Percentiles rank a stretch among this genome's conserved stretches.
phyloP scores from a whole-genome alignment of 2,329 filamentous ascomycete species.

The Diplodia corticola region DNA sequence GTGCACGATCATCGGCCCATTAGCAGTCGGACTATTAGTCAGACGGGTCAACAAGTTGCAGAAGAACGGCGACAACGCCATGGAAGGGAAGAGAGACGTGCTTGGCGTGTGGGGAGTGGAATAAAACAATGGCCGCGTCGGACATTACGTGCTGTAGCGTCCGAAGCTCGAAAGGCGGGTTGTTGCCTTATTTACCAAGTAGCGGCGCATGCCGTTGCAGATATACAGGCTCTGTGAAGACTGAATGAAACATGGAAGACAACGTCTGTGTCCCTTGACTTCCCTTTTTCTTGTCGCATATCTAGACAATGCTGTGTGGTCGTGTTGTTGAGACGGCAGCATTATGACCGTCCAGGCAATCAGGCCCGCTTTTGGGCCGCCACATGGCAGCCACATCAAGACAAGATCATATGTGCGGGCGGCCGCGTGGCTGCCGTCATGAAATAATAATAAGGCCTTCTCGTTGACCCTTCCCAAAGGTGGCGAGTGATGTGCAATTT shows the following conservation, averaged over 20 bases:
- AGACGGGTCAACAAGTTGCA: constrained; percentile 48
- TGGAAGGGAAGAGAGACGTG: constrained; percentile 38
- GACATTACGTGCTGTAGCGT: not conserved
- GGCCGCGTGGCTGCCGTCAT: not conserved
- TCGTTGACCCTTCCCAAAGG: not conserved
- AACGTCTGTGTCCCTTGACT: too few species aligned
- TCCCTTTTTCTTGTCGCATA: not conserved
- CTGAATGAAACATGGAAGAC: not conserved
- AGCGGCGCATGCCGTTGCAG: not conserved
- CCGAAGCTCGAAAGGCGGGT: not conserved
- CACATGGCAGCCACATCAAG: not conserved
- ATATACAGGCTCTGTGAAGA: not conserved
- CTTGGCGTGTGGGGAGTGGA: constrained; percentile 48
- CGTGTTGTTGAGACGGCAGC: not conserved
- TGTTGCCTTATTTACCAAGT: not conserved
- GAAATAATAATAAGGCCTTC: not conserved
- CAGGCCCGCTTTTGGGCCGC: constrained; percentile 17
- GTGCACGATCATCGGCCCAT: constrained; percentile 57
- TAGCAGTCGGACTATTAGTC: constrained; percentile 54
- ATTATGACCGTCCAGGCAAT: not conserved
- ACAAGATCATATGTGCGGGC: not conserved
- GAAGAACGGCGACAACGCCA: constrained; percentile 32
- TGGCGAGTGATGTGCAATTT: not conserved
- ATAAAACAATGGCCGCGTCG: not conserved
- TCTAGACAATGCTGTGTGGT: not conserved